These are phyloP conservation scores for Rugonectria rugulosa DNA, from an alignment of 2,329 filamentous ascomycete genomes.

Conservation along the genomic window DNA sequence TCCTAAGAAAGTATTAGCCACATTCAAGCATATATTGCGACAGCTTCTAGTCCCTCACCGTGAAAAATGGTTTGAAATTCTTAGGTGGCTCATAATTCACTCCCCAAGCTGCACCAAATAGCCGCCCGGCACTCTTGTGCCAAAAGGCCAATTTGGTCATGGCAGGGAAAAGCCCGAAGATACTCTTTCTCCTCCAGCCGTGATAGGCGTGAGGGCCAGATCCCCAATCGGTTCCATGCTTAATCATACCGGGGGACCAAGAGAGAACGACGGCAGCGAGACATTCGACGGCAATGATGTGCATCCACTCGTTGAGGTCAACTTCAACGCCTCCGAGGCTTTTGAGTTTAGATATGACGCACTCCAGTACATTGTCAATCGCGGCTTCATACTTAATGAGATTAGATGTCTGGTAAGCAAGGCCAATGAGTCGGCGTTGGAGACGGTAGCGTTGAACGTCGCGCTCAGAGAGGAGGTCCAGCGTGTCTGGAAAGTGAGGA, in stretches of 20 bases:
- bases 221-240: conserved; percentile 52
- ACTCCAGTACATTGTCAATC: conserved; percentile 50
- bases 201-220: conserved; percentile 58
- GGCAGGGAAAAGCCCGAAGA: conserved; percentile 59
- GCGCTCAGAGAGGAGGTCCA: conserved; percentile 60
- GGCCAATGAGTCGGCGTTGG: conserved; percentile 59
- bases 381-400: conserved; percentile 51
- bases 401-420: conserved; percentile 53
- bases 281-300: conserved; percentile 61
- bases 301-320: conserved; percentile 64
- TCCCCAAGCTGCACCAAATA: conserved; percentile 53
- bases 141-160: conserved; percentile 50
- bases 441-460: conserved; percentile 55
- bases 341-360: conserved; percentile 46
- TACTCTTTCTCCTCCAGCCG: conserved; percentile 60
- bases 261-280: conserved; percentile 58
- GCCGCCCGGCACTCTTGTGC: conserved; percentile 45
- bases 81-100: conserved; percentile 54
- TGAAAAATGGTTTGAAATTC: conserved; percentile 58
- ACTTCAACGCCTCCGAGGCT: conserved; percentile 48
- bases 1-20: conserved; percentile 35
- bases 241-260: conserved; percentile 60
- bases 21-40: neutral
- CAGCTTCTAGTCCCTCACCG: conserved; percentile 44
- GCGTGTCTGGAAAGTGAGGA: conserved; percentile 50